Evolutionary conservation across 371 early-diverging fungal species (phyloP).

Genomic region (Mucor circinelloides): DNA sequence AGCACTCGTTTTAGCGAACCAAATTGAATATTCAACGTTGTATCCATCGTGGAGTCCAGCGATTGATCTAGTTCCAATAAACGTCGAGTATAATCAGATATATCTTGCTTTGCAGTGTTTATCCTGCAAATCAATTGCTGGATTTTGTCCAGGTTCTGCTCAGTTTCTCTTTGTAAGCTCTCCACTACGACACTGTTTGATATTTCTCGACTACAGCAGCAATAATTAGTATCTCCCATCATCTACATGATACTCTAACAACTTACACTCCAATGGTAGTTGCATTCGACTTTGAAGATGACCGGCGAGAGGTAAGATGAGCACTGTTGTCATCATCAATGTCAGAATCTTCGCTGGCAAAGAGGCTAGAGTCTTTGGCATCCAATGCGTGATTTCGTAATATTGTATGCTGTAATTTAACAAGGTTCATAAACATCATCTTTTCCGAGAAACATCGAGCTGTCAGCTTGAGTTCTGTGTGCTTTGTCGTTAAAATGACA

Average conservation of each 20-base stretch:
- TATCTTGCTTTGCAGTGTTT: neutral
- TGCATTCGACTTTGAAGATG: neutral
- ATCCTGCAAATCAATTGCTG: neutral
- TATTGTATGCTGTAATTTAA: conserved; percentile 10
- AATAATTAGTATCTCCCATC: neutral
- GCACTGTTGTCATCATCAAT: neutral
- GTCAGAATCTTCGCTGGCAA: neutral
- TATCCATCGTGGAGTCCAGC: neutral
- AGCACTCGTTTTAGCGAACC: neutral
- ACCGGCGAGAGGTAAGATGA: neutral
- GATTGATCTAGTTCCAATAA: conserved; percentile 4
- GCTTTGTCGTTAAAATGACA: conserved; percentile 8
- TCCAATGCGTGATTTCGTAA: neutral
- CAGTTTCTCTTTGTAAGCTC: neutral
- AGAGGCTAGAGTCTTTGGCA: neutral
- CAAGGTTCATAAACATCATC: conserved; percentile 28
- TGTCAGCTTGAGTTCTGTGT: conserved; percentile 4
- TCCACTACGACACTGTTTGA: neutral
- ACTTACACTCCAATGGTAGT: neutral
- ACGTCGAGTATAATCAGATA: neutral
- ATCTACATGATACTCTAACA: neutral
- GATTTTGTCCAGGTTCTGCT: neutral
- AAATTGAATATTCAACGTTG: neutral
- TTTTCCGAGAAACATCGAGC: conserved; percentile 23
- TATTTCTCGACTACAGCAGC: neutral